Evolutionary conservation across 1,139 yeast species (phyloP), one percentile per base, ranked within the genome.

Genomic region (Casaregolazyma lundiana): DNA sequence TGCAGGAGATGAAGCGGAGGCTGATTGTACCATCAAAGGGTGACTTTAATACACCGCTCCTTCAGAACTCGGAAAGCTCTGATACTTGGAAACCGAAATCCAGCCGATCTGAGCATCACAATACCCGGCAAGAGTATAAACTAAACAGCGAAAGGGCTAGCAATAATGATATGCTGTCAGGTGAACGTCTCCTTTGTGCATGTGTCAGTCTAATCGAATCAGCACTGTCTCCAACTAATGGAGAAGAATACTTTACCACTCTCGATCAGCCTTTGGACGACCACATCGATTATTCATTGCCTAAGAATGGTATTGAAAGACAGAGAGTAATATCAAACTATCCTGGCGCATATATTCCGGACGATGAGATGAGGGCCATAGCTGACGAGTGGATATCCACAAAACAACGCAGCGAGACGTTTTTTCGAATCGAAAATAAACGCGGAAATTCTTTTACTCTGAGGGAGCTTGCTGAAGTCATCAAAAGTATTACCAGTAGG

Each of bases 341-440:
- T 4, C 21, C 22, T 13, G 19, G 39, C 15, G n/a, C 20, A 11
- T 35, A 18, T 18, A 35, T 26, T 35, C 19, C 38, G 11, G 50
- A 39, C 37, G 29, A 38, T 9, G 47, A 49, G 30, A 48, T 53
- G n/a, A 46, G 51, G n/a, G 53, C 51, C 11, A 48, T 51, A 2
- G 46, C 56, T 24, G 41, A 48, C 19, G 45, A 45, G 16, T 57
- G 61, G 61, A 49, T 43, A 6, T 54, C 57, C 4, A 22, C 42
- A 6, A 47, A 52, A 18, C 50, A 54, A 15, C 48, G 52, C 19
- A 51, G 52, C 1, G 60, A 57, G 29, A 48, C 54, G 18, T 57
- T 57, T 40, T 57, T 57, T 41, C 53, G 59, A 6, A 49, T 56
- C 41, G 54, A 51, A 40, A 58, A 57, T 39, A 53, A 53, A 21